Conservation (phyloP, 2,329 filamentous ascomycete species). For the Exophiala sp. region DNA sequence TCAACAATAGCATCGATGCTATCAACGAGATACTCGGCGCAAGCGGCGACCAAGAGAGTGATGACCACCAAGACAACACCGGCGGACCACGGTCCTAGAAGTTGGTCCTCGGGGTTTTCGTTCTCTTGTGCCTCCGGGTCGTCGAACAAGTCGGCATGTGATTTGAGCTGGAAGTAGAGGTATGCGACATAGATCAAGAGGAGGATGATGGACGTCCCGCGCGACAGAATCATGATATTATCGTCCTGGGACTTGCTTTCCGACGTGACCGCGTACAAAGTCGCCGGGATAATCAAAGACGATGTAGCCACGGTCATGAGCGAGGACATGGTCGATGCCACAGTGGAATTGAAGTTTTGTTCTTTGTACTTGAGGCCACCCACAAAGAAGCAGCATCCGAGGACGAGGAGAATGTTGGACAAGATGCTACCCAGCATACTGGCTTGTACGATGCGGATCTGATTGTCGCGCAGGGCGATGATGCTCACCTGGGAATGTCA, state of each 20-base stretch:
- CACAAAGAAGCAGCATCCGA: slow-evolving; percentile 73
- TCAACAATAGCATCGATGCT: slow-evolving; percentile 68
- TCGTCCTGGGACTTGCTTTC: slow-evolving; percentile 35
- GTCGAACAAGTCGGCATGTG: slow-evolving; percentile 68
- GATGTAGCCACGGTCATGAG: slow-evolving; percentile 71
- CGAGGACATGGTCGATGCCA: slow-evolving; percentile 53
- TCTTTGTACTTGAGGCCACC: slow-evolving; percentile 66
- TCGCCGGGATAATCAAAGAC: slow-evolving; percentile 71
- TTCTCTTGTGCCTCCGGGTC: slow-evolving; percentile 35
- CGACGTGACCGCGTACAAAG: slow-evolving; percentile 62
- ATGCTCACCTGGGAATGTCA: slow-evolving; percentile 72
- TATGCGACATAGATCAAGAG: slow-evolving; percentile 70
- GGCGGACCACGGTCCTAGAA: slow-evolving; percentile 60
- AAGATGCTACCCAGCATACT: slow-evolving; percentile 95
- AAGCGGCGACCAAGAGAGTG: slow-evolving; percentile 65
- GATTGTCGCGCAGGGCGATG: slow-evolving; percentile 73
- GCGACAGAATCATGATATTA: slow-evolving; percentile 66
- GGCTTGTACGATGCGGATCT: slow-evolving; percentile 94
- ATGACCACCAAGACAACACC: slow-evolving; percentile 61
- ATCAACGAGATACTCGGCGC: slow-evolving; percentile 70
- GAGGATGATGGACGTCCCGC: slow-evolving; percentile 69
- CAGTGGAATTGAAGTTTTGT: slow-evolving; percentile 52
- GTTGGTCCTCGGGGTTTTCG: slow-evolving; percentile 39
- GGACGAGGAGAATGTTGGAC: slow-evolving; percentile 84
- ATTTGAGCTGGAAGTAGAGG: slow-evolving; percentile 69